These are phyloP conservation scores for Talaromyces sp. DNA, from an alignment of 2,329 filamentous ascomycete genomes.

Conservation along the genomic window DNA sequence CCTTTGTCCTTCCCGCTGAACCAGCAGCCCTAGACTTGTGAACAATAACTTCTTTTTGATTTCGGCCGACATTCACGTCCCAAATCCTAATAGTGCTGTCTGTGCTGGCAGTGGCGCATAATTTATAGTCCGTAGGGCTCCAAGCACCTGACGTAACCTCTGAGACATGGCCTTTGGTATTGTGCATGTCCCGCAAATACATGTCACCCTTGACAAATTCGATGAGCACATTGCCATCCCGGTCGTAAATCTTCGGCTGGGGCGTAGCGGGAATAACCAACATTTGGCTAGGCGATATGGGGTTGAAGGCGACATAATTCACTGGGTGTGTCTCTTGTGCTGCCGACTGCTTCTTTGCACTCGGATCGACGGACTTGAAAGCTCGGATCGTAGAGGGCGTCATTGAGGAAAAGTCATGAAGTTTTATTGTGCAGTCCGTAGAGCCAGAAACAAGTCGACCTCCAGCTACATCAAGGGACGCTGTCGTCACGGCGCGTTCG, in stretches of 20 bases:
- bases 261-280: conserved; percentile 85
- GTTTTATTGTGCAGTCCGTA: conserved; percentile 82
- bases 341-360: conserved; percentile 65
- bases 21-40: conserved; percentile 91
- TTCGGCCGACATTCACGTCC: conserved; percentile 87
- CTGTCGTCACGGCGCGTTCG: conserved; percentile 76
- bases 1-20: conserved; percentile 82
- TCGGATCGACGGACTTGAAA: conserved; percentile 89
- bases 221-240: conserved; percentile 79
- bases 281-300: conserved; percentile 71
- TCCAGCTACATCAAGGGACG: conserved; percentile 80
- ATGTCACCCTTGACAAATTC: conserved; percentile 98
- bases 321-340: conserved; percentile 81
- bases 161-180: conserved; percentile 94
- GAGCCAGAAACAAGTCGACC: conserved; percentile 84
- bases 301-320: conserved; percentile 82
- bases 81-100: conserved; percentile 95
- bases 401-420: conserved; percentile 95
- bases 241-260: conserved; percentile 81
- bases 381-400: conserved; percentile 90
- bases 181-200: conserved; percentile 95
- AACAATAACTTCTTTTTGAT: conserved; percentile 89
- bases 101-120: conserved; percentile 86
- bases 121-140: conserved; percentile 80
- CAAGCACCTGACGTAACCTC: conserved; percentile 86